A percentile compares a stretch with the other conserved stretches of the same genome.
phyloP scores from a whole-genome alignment of 805 yeast species.

The Limtongia smithiae region DNA sequence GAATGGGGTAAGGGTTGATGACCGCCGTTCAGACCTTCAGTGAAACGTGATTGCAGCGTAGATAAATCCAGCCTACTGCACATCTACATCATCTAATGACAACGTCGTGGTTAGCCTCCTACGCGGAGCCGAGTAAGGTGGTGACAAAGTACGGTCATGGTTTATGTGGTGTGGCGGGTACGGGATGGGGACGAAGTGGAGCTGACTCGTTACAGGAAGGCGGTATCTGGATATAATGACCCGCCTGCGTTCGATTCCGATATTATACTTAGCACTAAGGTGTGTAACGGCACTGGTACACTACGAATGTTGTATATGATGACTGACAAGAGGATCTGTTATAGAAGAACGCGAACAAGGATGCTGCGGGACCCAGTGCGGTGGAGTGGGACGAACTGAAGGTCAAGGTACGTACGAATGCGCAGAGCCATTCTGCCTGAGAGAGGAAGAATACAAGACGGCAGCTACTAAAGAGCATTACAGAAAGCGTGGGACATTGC shows the following conservation, averaged over 20 bases:
- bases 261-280: constrained; percentile 15
- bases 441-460: background rate
- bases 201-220: background rate
- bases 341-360: constrained; percentile 21
- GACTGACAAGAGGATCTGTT: background rate
- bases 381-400: constrained; percentile 26
- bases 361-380: constrained; percentile 13
- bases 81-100: no score
- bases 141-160: constrained; percentile 10
- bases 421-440: background rate
- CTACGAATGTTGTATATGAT: no score
- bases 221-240: constrained; percentile 3
- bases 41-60: no score
- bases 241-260: constrained; percentile 24
- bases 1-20: no score
- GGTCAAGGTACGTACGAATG: constrained; percentile 15
- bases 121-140: constrained; percentile 5
- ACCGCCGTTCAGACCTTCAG: no score
- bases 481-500: constrained; percentile 86
- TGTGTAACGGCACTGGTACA: no score
- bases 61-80: no score
- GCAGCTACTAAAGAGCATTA: background rate
- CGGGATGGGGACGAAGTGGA: background rate
- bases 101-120: constrained; percentile 10
- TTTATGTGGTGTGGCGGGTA: background rate